Evolutionary conservation across 495 filamentous ascomycete species (phyloP), one percentile per base, ranked within the genome.

Genomic region (Neurospora sp.): DNA sequence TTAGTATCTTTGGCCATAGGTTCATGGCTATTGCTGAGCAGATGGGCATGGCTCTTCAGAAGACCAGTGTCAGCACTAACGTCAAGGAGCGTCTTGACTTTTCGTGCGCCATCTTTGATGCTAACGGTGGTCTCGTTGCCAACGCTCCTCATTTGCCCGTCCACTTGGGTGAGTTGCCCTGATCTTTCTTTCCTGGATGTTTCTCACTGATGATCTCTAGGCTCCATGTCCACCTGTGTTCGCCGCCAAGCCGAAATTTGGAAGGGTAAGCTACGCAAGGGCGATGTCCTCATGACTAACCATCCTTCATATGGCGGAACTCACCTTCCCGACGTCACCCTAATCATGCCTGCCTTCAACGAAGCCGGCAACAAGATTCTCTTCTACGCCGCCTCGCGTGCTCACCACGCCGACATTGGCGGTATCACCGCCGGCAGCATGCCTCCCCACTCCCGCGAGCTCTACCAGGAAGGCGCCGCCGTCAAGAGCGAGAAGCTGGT

Each of bases 1-100:
- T 99, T 7, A 96, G 90, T 79, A 96, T 99, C 73, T 99, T 99
- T 76, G 93, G 93, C 1, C 94, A 99, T 79, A 86, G 96, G 1
- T 99, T 99, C 83, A 99, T 99, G 96, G 94, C 95, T 14, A 98
- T 99, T 78, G 96, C 96, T 4, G 96, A 99, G 82, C 95, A 98
- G 79, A 98, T 98, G 95, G 96, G 96, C 5, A 85, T 94, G 70
- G 94, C 96, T 3, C 84, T 99, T 38, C 96, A 98, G 76, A 99
- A 98, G 86, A 99, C 96, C 0, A 95, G 93, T 74, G 96, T 99
- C 68, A 96, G 93, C 72, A 99, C 96, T 5, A 99, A 99, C 78
- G 96, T 99, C 77, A 99, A 99, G 77, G 96, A 99, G 81, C 90
- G 96, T 3, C 87, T 99, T 5, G 96, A 99, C 77, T 99, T 98